Evolutionary conservation across 805 yeast genomes (phyloP), one percentile per base, ranked within the genome.

Genomic region (Pichia kluyveri): DNA sequence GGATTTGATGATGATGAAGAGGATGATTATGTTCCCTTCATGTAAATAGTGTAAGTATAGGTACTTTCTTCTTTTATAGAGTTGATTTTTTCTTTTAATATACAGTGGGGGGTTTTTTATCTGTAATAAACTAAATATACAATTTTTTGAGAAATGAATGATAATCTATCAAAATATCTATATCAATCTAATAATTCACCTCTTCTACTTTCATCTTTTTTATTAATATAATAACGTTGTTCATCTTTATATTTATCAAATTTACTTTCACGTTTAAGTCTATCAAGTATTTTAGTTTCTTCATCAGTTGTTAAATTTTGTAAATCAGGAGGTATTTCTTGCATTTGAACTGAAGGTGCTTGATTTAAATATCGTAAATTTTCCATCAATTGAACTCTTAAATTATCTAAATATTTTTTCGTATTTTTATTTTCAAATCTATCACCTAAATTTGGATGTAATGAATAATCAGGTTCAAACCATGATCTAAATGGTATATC

Each of bases 271-370:
- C 54, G 58, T 45, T 65, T 63, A 40, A 71, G 41, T 36, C 56
- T 61, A 40, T 63, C 65, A 15, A 68, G 44, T 14, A 73, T 62
- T 23, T 57, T 51, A 34, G 67, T 69, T 53, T 73, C 78, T 42
- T 71, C 76, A 34, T 72, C 76, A 40, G 69, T 63, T 1, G 72
- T 70, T 36, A 74, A 52, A 38, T 67, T 70, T 46, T 68, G 70
- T 14, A 73, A 55, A 51, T 65, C 69, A 1, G 96, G 96, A 3
- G 97, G 97, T 8, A 87, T 78, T 52, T 86, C 91, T 52, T 76
- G 82, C 95, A 90, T 88, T 55, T 86, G 84, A 9, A 93, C 98
- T 56, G 95, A 83, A 12, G 99, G 99, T 0, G 98, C 98, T 44
- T 90, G 90, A 57, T 86, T 86, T 49, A 91, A 65, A 59, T 72